Base-by-base conservation (phyloP, 2,329 filamentous ascomycete genomes). In the Ophiostoma sp. region DNA sequence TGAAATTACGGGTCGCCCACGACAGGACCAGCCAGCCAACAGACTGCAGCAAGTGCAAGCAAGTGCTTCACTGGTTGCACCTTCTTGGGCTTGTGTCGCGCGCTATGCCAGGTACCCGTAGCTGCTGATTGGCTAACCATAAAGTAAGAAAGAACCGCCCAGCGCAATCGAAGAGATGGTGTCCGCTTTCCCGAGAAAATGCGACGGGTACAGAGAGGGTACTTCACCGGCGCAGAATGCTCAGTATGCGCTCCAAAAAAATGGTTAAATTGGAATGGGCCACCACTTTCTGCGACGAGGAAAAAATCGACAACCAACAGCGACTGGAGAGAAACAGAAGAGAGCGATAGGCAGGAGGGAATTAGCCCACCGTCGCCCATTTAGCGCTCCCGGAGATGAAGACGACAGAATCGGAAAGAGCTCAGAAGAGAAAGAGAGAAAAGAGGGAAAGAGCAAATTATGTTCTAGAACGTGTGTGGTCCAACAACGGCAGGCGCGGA, bases 101-200 rank as follows among this genome's bases (percentile, higher is more conserved):
- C 55, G 25, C 28, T 42, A 66, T 72, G 71, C 36, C 71, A 72
- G 71, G 71, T 69, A 72, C 71, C 71, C 50, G 61, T 12, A 2
- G 33, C 48, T 8, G 17, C 48, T 69, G 22, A 72, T 72, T 72
- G 71, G 71, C 61, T 50, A 48, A 48, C 22, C 50, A 50, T 22
- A 42, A 45, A 45, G 55, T 36, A n/a, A 48, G 55, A 69, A 33
- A 48, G 39, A 22, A 22, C 61, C 17, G 9, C 59, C 33, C 33
- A 61, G 17, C 57, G 28, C 15, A 31, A 31, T 9, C 3, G 15
- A 64, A 66, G 42, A 12, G 63, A 66, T 48, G 63, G 39, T 68
- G 42, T 7, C 64, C 64, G 63, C 45, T 48, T 48, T 15, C 42
- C 42, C 22, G 64, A 25, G 45, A 68, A 45, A 66, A 28, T 39